Conservation (phyloP, 768 basidiomycete species). For the Serendipita sp. region DNA sequence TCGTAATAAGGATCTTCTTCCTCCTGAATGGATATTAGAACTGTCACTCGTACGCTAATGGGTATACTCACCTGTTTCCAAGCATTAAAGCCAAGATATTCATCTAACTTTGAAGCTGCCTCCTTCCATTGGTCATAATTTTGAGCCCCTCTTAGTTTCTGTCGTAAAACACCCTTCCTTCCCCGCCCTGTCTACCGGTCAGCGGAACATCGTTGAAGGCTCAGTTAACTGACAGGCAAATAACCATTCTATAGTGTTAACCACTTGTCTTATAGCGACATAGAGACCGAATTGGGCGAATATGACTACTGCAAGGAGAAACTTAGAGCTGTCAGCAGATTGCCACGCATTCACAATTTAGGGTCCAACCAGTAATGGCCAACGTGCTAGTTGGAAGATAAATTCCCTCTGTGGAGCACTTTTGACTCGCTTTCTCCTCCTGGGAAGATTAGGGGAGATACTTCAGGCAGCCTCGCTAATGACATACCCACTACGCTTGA, state of each 20-base stretch:
- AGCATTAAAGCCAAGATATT: constrained; percentile 65
- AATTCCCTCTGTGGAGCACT: constrained; percentile 31
- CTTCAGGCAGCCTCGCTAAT: not conserved
- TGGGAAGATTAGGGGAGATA: constrained; percentile 11
- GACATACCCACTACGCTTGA: constrained; percentile 41
- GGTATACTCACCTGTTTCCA: constrained; percentile 46
- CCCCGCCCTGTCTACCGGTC: constrained; percentile 50
- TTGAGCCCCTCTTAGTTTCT: constrained; percentile 52
- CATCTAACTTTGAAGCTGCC: constrained; percentile 61
- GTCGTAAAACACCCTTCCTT: constrained; percentile 59
- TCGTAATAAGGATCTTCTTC: constrained; percentile 89
- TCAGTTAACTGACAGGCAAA: constrained; percentile 51
- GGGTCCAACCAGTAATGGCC: constrained; percentile 62
- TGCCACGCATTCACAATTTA: not conserved
- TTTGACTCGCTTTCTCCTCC: constrained; percentile 14
- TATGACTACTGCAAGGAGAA: constrained; percentile 72
- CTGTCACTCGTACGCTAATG: not conserved
- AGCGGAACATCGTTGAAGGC: not conserved
- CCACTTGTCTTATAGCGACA: constrained; percentile 25
- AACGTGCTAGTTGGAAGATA: constrained; percentile 61
- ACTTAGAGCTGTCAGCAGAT: constrained; percentile 25
- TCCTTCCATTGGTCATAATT: constrained; percentile 86
- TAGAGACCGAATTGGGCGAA: constrained; percentile 59
- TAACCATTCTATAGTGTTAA: constrained; percentile 88
- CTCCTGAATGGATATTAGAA: constrained; percentile 10